Percentiles rank a stretch among this genome's conserved stretches.
Conservation (phyloP, 371 early-diverging fungal genomes). For the Mucor velutinosus region DNA sequence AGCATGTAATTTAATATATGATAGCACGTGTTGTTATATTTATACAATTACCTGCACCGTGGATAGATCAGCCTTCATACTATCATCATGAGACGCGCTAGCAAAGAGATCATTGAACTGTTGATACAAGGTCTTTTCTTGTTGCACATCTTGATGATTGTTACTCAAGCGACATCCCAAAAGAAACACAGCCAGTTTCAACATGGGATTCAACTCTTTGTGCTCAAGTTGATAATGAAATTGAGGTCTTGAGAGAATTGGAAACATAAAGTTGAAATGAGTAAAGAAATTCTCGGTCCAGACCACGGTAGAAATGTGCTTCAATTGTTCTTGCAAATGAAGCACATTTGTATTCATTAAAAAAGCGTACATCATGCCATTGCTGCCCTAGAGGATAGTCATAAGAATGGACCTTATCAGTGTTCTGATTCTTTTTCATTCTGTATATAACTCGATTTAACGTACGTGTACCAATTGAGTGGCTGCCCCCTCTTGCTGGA, state of each 20-base stretch:
- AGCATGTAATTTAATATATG: not conserved
- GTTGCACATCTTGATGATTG: not conserved
- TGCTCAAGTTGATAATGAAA: constrained; percentile 29
- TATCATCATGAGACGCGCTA: constrained; percentile 1
- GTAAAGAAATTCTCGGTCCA: constrained; percentile 35
- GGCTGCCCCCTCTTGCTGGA: constrained; percentile 7
- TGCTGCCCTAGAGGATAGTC: constrained; percentile 45
- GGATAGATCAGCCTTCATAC: constrained; percentile 12
- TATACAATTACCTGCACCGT: constrained; percentile 31
- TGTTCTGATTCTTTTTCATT: constrained; percentile 24
- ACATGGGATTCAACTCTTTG: constrained; percentile 29
- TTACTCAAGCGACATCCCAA: constrained; percentile 24
- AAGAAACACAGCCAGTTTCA: constrained; percentile 39
- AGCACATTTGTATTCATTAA: constrained; percentile 6
- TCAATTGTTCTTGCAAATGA: not conserved
- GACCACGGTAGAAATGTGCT: constrained; percentile 6
- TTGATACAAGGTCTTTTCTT: constrained; percentile 5
- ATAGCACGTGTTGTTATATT: not conserved
- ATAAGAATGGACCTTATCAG: constrained; percentile 54
- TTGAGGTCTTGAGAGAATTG: constrained; percentile 39
- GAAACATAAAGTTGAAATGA: constrained; percentile 48
- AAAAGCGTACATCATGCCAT: constrained; percentile 33
- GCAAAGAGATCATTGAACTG: not conserved
- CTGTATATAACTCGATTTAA: constrained; percentile 6
- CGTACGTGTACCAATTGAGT: constrained; percentile 31